Percentiles rank a stretch among this genome's conserved stretches.
Conservation (phyloP, 2,329 filamentous ascomycete genomes). For the Teratosphaeria gauchensis region DNA sequence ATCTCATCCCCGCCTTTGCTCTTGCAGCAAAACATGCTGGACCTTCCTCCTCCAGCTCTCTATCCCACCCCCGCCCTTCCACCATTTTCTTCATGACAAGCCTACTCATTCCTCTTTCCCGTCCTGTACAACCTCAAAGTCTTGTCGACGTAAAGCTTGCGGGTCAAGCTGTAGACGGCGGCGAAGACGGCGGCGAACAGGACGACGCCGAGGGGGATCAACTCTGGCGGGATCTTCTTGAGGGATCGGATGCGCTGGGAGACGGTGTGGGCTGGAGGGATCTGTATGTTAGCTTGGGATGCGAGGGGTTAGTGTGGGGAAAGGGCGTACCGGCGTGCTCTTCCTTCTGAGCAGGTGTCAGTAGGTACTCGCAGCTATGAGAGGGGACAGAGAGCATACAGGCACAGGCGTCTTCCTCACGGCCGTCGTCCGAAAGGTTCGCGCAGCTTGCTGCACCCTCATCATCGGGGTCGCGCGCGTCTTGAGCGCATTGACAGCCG, state of each 20-base stretch:
- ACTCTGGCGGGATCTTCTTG: constrained; percentile 83
- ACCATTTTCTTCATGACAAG: not conserved
- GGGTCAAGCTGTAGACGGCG: constrained; percentile 68
- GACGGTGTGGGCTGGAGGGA: constrained; percentile 72
- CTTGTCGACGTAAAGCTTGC: constrained; percentile 83
- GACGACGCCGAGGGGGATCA: constrained; percentile 88
- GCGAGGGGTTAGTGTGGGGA: not conserved
- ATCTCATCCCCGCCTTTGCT: not conserved
- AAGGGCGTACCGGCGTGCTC: constrained; percentile 50
- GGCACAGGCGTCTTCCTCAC: constrained; percentile 24
- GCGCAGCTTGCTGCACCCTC: constrained; percentile 20
- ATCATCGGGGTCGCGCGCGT: constrained; percentile 20
- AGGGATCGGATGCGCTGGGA: constrained; percentile 88
- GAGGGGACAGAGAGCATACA: constrained; percentile 11
- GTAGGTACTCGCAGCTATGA: constrained; percentile 13
- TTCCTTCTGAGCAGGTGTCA: constrained; percentile 49
- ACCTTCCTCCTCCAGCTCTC: not conserved
- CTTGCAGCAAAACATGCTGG: not conserved
- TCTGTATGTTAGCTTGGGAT: constrained; percentile 4
- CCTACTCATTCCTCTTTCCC: constrained; percentile 12
- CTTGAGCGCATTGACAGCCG: constrained; percentile 10
- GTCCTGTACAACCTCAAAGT: constrained; percentile 79
- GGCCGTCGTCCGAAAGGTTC: constrained; percentile 21
- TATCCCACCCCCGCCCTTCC: not conserved
- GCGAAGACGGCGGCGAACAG: constrained; percentile 66